Percentiles rank a stretch among this genome's conserved stretches.
phyloP scores from a whole-genome alignment of 179 eudicot species.

The Dionaea muscipula region DNA sequence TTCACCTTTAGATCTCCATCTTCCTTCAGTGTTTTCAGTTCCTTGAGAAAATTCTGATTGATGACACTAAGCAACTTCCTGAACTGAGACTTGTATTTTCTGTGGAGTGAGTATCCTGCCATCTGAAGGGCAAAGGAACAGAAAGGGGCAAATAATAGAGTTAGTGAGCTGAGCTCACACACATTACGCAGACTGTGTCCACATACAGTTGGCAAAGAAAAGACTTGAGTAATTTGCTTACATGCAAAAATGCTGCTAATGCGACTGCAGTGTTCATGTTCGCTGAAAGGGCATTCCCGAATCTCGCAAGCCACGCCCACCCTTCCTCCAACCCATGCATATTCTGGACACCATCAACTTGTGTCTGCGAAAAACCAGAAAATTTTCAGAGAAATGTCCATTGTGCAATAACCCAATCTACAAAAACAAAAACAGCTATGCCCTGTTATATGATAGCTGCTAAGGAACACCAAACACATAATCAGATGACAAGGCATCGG shows the following conservation, averaged over 20 bases:
- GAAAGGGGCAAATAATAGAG: too few relatives aligned
- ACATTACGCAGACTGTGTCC: too few relatives aligned
- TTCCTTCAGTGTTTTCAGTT: conserved; percentile 27
- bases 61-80: conserved; percentile 47
- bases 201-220: not conserved
- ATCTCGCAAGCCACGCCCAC: conserved; percentile 94
- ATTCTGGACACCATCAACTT: conserved; percentile 45
- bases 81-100: conserved; percentile 62
- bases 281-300: conserved; percentile 62
- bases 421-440: too few relatives aligned
- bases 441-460: too few relatives aligned
- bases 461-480: too few relatives aligned
- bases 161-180: too few relatives aligned
- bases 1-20: conserved; percentile 24
- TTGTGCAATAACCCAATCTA: too few relatives aligned
- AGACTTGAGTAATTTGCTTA: conserved; percentile 20
- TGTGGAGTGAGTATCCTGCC: conserved; percentile 71
- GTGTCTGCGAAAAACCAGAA: conserved; percentile 40
- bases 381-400: too few relatives aligned
- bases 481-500: too few relatives aligned
- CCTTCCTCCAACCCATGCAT: conserved; percentile 64
- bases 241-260: conserved; percentile 66
- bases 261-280: conserved; percentile 56
- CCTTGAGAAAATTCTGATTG: conserved; percentile 32
- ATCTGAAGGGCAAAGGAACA: conserved; percentile 36